Conservation (phyloP, 257 asterid genomes). For the Nicotiana noctiflora region DNA sequence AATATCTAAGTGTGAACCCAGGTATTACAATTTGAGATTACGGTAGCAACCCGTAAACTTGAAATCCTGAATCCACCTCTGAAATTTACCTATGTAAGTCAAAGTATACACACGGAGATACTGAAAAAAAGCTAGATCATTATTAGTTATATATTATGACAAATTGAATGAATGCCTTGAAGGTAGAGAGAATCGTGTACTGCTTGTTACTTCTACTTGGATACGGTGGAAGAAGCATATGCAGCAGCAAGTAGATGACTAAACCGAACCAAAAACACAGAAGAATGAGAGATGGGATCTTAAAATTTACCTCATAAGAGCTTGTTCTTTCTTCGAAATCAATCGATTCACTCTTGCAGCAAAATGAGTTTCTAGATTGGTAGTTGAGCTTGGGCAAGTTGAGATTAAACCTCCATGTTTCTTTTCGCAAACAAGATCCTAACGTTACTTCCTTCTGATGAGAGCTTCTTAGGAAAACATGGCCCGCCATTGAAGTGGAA, state of each 20-base stretch:
- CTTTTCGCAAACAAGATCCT: conserved; percentile 1
- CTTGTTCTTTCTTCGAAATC: conserved; percentile 16
- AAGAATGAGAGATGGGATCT: neutral
- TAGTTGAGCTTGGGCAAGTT: neutral
- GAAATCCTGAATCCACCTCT: no score
- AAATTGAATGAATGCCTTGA: neutral
- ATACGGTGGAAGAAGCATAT: neutral
- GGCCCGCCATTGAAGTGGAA: neutral
- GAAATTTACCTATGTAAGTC: neutral
- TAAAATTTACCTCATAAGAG: conserved; percentile 8
- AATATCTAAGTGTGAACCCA: no score
- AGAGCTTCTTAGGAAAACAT: neutral
- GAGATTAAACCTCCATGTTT: neutral
- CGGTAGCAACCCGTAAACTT: no score
- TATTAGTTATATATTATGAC: neutral
- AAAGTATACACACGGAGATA: neutral
- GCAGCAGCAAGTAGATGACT: neutral
- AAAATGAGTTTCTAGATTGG: conserved; percentile 7
- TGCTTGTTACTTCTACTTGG: neutral
- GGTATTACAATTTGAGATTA: no score
- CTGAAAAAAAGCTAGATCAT: neutral
- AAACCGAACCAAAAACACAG: neutral
- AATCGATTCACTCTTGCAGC: conserved; percentile 3
- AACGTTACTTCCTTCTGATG: neutral
- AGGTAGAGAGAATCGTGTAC: neutral